Conservation (phyloP, 2,329 filamentous ascomycete genomes). For the Akanthomyces dipterigenus region DNA sequence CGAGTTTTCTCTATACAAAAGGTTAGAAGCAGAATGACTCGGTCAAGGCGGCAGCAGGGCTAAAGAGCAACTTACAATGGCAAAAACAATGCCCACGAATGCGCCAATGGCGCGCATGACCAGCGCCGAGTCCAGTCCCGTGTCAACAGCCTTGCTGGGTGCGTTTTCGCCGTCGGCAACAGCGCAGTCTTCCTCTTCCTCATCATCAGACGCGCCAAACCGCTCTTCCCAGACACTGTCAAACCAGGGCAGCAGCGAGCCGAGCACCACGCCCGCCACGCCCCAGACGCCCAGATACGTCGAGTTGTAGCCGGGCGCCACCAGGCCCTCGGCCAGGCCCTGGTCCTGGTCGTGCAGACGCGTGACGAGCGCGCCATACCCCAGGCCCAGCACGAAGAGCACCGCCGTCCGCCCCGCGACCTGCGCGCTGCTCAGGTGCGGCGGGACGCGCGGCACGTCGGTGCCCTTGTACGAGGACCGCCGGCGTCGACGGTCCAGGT, state of each 20-base stretch:
- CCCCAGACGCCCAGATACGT: constrained; percentile 78
- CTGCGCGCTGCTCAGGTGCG: constrained; percentile 35
- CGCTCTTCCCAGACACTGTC: constrained; percentile 66
- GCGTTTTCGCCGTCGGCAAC: constrained; percentile 23
- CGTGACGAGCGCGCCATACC: constrained; percentile 76
- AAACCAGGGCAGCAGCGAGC: constrained; percentile 75
- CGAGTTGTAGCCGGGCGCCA: constrained; percentile 44
- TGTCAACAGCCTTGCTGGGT: constrained; percentile 24
- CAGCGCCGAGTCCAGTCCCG: constrained; percentile 65
- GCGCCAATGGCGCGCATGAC: constrained; percentile 52
- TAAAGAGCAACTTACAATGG: constrained; percentile 59
- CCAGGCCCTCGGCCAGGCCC: constrained; percentile 45
- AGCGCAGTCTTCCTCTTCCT: constrained; percentile 23
- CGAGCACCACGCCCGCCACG: constrained; percentile 66
- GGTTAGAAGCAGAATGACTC: background rate
- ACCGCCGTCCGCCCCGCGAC: constrained; percentile 52
- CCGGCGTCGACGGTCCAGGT: constrained; percentile 27
- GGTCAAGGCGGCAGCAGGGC: background rate
- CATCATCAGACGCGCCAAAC: constrained; percentile 29
- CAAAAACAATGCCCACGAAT: constrained; percentile 55
- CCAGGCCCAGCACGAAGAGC: constrained; percentile 71
- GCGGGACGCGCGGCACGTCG: constrained; percentile 21
- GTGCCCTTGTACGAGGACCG: constrained; percentile 28
- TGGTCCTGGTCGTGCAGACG: constrained; percentile 66
- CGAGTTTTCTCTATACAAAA: constrained; percentile 63